Percentiles rank a stretch among this genome's conserved stretches.
Conservation (phyloP, 257 asterid species). For the Primulina tabacum region DNA sequence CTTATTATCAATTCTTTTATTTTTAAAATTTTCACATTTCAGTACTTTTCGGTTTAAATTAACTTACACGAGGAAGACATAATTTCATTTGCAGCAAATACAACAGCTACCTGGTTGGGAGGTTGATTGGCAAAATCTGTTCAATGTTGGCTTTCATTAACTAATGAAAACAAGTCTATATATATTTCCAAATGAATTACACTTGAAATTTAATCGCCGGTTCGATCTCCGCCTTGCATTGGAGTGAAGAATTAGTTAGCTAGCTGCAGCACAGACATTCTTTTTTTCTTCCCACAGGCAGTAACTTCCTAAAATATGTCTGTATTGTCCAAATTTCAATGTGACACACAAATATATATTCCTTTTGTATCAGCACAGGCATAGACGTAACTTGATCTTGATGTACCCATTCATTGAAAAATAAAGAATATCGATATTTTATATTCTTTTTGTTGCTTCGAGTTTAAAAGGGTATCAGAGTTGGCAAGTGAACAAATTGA, state of each 20-base stretch:
- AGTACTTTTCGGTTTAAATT: neutral
- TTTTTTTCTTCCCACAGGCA: slow-evolving; percentile 2
- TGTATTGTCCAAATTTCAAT: slow-evolving; percentile 17
- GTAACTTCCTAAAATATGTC: slow-evolving; percentile 2
- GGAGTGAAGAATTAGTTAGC: neutral
- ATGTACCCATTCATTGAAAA: slow-evolving; percentile 23
- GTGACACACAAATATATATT: slow-evolving; percentile 13
- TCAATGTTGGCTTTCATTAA: slow-evolving; percentile 45
- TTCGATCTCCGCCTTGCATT: neutral
- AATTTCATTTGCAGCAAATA: slow-evolving; percentile 44
- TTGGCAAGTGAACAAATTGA: slow-evolving; percentile 13
- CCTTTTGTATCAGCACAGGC: slow-evolving; percentile 23
- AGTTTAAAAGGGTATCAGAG: slow-evolving; percentile 20
- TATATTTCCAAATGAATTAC: too few relatives aligned
- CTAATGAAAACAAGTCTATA: neutral
- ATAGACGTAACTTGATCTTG: slow-evolving; percentile 22
- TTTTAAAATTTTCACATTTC: too few relatives aligned
- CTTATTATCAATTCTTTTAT: neutral
- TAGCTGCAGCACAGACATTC: slow-evolving; percentile 23
- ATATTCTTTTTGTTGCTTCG: neutral
- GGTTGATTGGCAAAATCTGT: slow-evolving; percentile 49
- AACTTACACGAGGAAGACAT: neutral
- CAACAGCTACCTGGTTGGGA: slow-evolving; percentile 55
- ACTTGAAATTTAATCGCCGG: neutral
- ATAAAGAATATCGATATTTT: neutral